phyloP scores from a whole-genome alignment of 441 rosid genomes.

The Eutrema salsugineum region DNA sequence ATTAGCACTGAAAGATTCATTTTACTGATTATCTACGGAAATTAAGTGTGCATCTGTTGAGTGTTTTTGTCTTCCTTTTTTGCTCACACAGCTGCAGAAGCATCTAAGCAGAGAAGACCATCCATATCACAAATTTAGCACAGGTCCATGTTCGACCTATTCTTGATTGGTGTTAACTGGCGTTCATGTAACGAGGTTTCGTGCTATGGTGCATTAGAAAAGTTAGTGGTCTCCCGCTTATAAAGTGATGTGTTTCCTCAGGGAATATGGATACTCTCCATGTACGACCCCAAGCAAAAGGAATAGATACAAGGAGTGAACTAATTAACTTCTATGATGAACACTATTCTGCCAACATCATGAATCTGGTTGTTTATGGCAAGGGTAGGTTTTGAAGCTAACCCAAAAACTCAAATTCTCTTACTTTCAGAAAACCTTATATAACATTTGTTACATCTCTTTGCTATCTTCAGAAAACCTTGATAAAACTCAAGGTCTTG shows the following conservation, averaged over 20 bases:
- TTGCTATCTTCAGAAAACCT: conserved; percentile 56
- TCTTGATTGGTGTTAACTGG: neutral
- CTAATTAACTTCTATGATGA: conserved; percentile 71
- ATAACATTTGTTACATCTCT: neutral
- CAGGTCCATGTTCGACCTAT: conserved; percentile 40
- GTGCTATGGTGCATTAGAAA: neutral
- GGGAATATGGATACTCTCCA: conserved; percentile 85
- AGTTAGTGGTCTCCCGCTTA: neutral
- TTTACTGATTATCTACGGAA: neutral
- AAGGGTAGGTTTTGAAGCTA: conserved; percentile 47
- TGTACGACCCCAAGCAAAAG: conserved; percentile 63
- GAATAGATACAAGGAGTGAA: conserved; percentile 66
- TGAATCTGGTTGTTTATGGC: conserved; percentile 73
- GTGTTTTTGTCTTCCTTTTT: neutral
- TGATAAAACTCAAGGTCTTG: conserved; percentile 59
- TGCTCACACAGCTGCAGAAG: conserved; percentile 54
- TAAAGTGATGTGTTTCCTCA: conserved; percentile 28
- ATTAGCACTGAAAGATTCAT: neutral
- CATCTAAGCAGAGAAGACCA: conserved; percentile 63
- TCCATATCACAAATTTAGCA: conserved; percentile 81
- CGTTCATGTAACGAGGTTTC: neutral
- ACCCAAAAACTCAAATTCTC: neutral
- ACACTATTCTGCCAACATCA: conserved; percentile 80
- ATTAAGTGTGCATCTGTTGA: neutral
- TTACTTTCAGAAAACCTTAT: neutral